Evolutionary conservation across 2,329 filamentous ascomycete species (phyloP).

Genomic region (Dothideomycetes sp.): DNA sequence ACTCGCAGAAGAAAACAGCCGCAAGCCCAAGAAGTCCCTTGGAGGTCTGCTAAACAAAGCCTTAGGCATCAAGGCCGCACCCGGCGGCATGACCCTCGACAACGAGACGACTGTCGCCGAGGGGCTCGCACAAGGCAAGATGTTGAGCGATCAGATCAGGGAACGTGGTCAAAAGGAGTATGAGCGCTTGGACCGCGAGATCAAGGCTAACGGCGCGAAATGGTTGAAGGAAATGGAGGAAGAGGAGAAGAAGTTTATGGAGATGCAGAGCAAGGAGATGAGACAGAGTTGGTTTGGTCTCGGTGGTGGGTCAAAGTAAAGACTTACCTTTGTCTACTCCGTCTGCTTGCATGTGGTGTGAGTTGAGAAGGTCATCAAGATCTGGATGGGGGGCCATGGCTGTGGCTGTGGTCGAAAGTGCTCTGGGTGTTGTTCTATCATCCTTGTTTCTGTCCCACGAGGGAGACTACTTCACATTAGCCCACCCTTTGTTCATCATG

Average conservation of each 20-base stretch:
- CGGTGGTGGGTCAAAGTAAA: too few species aligned
- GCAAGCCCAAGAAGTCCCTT: conserved; percentile 49
- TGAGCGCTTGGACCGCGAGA: conserved; percentile 78
- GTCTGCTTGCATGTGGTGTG: too few species aligned
- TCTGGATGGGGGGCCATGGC: too few species aligned
- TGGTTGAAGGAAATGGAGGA: conserved; percentile 91
- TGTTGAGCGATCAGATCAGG: conserved; percentile 87
- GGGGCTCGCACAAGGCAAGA: conserved; percentile 84
- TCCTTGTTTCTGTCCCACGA: too few species aligned
- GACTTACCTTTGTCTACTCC: too few species aligned
- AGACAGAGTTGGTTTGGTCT: conserved; percentile 61
- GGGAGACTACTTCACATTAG: too few species aligned
- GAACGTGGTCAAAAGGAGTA: conserved; percentile 89
- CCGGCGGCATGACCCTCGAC: conserved; percentile 47
- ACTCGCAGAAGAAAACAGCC: conserved; percentile 56
- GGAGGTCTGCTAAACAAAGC: conserved; percentile 46
- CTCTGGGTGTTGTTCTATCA: too few species aligned
- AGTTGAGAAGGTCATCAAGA: too few species aligned
- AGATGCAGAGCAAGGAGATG: conserved; percentile 88
- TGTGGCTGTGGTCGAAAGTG: too few species aligned
- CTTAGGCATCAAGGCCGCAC: conserved; percentile 63
- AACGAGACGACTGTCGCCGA: conserved; percentile 52
- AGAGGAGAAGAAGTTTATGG: conserved; percentile 76
- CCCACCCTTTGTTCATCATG: too few species aligned
- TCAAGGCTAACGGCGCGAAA: conserved; percentile 84